A percentile compares a stretch with the other conserved stretches of the same genome.
phyloP scores from a whole-genome alignment of 257 asterid species.

The Solanum sitiens region DNA sequence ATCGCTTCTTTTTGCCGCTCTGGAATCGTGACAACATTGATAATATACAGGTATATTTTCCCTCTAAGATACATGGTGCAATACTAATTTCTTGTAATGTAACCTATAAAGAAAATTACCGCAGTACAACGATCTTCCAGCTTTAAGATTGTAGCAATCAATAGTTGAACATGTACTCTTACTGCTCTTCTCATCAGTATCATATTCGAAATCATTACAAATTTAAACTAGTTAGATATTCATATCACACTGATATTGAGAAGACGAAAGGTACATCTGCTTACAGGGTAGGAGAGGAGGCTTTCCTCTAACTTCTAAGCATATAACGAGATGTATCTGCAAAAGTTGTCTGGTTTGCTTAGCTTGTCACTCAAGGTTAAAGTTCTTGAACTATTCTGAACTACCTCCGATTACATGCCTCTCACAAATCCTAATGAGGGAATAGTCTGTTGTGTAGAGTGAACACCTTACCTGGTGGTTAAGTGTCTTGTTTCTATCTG shows the following conservation, averaged over 20 bases:
- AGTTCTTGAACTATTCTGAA: background rate
- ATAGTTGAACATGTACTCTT: background rate
- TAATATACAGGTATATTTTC: constrained; percentile 67
- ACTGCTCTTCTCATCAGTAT: background rate
- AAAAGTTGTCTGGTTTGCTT: background rate
- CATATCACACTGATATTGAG: background rate
- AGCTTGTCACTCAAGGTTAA: background rate
- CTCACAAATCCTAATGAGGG: background rate
- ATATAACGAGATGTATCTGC: background rate
- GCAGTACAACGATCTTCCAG: background rate
- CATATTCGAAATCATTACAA: background rate
- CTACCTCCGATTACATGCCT: background rate
- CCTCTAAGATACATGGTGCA: background rate
- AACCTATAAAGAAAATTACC: background rate
- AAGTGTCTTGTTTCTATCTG: background rate
- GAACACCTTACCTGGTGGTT: background rate
- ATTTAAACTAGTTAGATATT: background rate
- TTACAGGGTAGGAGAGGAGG: background rate
- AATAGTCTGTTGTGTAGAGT: background rate
- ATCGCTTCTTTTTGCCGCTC: constrained; percentile 88
- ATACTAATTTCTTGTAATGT: background rate
- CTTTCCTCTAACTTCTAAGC: background rate
- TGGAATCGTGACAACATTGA: constrained; percentile 97
- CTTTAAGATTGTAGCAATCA: background rate
- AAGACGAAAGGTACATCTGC: background rate